These are phyloP conservation scores for Penicillium paxilli DNA, from an alignment of 495 filamentous ascomycete species.

Conservation along the genomic window DNA sequence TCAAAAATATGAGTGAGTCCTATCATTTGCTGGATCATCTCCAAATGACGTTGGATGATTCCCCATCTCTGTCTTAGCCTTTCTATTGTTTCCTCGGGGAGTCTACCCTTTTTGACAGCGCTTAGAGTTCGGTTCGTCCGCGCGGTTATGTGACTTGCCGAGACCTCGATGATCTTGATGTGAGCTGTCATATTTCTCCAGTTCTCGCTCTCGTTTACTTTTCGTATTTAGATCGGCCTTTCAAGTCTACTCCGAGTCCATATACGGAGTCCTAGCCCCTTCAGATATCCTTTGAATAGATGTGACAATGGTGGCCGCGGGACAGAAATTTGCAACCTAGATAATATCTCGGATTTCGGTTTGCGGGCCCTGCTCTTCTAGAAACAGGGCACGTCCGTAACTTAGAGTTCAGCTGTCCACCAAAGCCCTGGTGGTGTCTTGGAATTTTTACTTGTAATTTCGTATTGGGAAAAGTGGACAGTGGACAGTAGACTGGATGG, in stretches of 20 bases:
- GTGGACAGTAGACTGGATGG: too few species aligned
- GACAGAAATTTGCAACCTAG: background rate
- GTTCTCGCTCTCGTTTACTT: background rate
- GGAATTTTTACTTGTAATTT: background rate
- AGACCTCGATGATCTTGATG: background rate
- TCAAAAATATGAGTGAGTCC: background rate
- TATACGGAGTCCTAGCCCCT: too few species aligned
- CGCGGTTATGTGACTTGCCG: conserved; percentile 13
- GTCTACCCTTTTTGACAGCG: conserved; percentile 21
- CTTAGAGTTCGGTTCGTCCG: conserved; percentile 18
- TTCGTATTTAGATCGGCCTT: background rate
- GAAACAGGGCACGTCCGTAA: background rate
- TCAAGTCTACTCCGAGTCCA: too few species aligned
- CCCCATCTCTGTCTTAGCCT: background rate
- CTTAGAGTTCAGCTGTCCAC: background rate
- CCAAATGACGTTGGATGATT: conserved; percentile 14
- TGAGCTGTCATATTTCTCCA: background rate
- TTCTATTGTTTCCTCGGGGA: background rate
- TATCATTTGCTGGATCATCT: background rate
- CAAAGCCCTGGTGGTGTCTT: background rate
- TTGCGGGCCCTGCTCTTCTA: background rate
- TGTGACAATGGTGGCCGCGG: background rate
- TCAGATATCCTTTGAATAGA: background rate
- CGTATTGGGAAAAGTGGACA: background rate
- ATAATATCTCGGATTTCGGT: background rate